A percentile compares a stretch with the other conserved stretches of the same genome.
Evolutionary conservation across 805 yeast species (phyloP).

Genomic region (Cephaloascus albidus): DNA sequence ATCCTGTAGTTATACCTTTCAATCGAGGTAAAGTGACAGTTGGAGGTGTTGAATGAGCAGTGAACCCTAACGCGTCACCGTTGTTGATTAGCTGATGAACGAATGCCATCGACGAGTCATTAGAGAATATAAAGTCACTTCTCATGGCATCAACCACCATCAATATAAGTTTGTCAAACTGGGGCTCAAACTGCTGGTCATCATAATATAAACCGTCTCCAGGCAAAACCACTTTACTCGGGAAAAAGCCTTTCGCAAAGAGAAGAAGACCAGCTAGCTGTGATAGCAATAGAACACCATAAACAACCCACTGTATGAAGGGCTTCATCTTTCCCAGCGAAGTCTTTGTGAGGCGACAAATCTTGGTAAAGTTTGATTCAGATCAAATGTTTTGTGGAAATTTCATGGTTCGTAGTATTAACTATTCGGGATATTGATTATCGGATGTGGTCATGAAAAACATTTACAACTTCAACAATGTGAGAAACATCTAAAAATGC

Average conservation of each 20-base stretch:
- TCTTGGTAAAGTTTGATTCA: too few relatives aligned
- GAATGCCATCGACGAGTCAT: constrained; percentile 53
- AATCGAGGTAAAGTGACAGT: constrained; percentile 93
- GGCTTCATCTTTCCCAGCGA: not conserved
- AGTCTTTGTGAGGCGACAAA: too few relatives aligned
- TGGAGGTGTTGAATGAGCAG: constrained; percentile 91
- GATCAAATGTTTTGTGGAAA: too few relatives aligned
- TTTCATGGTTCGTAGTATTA: too few relatives aligned
- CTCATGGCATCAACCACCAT: constrained; percentile 93
- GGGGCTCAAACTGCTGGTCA: constrained; percentile 18
- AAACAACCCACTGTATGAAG: not conserved
- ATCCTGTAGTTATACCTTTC: constrained; percentile 90
- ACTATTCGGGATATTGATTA: too few relatives aligned
- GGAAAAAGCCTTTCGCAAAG: constrained; percentile 83
- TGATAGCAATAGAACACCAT: constrained; percentile 7
- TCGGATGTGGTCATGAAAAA: too few relatives aligned
- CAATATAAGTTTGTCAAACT: constrained; percentile 60
- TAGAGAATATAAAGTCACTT: constrained; percentile 73
- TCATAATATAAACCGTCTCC: constrained; percentile 36
- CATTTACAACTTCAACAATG: not conserved
- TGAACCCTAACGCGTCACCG: constrained; percentile 77
- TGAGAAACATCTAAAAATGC: not conserved
- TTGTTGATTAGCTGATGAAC: constrained; percentile 55
- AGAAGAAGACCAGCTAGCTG: constrained; percentile 49
- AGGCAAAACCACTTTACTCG: constrained; percentile 70